phyloP scores from a whole-genome alignment of 2,329 filamentous ascomycete genomes.

The Graphilbum fragrans region DNA sequence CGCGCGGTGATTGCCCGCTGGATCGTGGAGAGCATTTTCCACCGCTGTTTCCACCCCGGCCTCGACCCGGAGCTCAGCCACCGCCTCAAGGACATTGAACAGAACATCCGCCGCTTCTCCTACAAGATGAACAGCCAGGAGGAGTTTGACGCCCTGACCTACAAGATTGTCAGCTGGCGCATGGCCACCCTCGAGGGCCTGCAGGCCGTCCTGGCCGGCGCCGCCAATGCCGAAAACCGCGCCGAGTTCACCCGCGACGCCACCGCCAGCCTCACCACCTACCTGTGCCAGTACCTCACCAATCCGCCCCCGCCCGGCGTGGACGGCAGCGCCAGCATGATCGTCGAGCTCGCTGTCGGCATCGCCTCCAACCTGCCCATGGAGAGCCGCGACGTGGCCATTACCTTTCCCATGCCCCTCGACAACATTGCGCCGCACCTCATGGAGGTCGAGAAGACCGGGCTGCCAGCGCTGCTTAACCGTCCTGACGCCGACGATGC shows the following conservation, averaged over 20 bases:
- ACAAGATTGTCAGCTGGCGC: slow-evolving; percentile 85
- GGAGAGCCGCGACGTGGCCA: slow-evolving; percentile 81
- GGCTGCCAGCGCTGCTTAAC: slow-evolving; percentile 50
- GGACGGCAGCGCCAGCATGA: slow-evolving; percentile 83
- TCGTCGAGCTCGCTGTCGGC: slow-evolving; percentile 78
- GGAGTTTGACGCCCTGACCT: slow-evolving; percentile 76
- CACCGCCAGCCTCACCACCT: slow-evolving; percentile 54
- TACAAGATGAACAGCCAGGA: slow-evolving; percentile 66
- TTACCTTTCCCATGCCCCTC: slow-evolving; percentile 75
- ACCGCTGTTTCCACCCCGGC: slow-evolving; percentile 83
- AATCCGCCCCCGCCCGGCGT: slow-evolving; percentile 70
- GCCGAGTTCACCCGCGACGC: slow-evolving; percentile 57
- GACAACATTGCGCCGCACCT: slow-evolving; percentile 54
- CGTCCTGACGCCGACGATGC: slow-evolving; percentile 26
- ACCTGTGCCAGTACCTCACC: slow-evolving; percentile 60
- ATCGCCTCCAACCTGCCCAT: slow-evolving; percentile 78
- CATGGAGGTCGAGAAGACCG: slow-evolving; percentile 78
- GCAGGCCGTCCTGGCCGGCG: slow-evolving; percentile 52
- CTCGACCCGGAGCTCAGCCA: slow-evolving; percentile 65
- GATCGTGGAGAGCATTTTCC: slow-evolving; percentile 84
- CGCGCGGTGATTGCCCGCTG: slow-evolving; percentile 80
- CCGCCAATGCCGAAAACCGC: slow-evolving; percentile 54
- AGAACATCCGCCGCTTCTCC: slow-evolving; percentile 70
- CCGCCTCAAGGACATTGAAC: slow-evolving; percentile 75
- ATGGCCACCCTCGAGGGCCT: slow-evolving; percentile 91